Evolutionary conservation across 2,329 filamentous ascomycete genomes (phyloP).

Genomic region (Talaromyces sp.): DNA sequence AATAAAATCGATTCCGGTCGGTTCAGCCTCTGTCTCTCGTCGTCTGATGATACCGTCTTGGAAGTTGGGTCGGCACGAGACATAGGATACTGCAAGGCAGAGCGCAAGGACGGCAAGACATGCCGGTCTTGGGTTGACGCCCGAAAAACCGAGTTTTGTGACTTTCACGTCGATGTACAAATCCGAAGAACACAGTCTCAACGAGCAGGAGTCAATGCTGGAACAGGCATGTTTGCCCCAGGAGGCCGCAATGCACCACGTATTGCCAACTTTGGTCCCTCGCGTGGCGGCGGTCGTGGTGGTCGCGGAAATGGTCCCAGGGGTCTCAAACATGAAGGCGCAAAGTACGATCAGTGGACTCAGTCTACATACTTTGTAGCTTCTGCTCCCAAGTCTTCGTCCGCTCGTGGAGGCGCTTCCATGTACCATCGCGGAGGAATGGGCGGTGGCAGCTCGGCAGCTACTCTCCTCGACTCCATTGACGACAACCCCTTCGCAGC

Average conservation of each 20-base stretch:
- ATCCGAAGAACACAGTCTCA: slow-evolving; percentile 64
- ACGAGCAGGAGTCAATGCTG: slow-evolving; percentile 75
- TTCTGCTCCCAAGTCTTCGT: slow-evolving; percentile 22
- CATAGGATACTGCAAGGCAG: slow-evolving; percentile 78
- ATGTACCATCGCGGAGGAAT: slow-evolving; percentile 1
- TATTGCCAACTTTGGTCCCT: slow-evolving; percentile 31
- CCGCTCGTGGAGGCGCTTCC: neutral
- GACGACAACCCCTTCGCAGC: slow-evolving; percentile 39
- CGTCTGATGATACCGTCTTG: slow-evolving; percentile 80
- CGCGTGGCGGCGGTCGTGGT: slow-evolving; percentile 17
- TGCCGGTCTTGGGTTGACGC: slow-evolving; percentile 85
- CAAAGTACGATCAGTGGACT: slow-evolving; percentile 35
- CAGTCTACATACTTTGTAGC: slow-evolving; percentile 44
- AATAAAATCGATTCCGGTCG: slow-evolving; percentile 70
- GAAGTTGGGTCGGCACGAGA: slow-evolving; percentile 83
- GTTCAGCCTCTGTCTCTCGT: slow-evolving; percentile 81
- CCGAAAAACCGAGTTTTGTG: slow-evolving; percentile 83
- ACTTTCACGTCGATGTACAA: slow-evolving; percentile 82
- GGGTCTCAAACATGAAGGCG: slow-evolving; percentile 29
- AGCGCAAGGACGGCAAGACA: slow-evolving; percentile 75
- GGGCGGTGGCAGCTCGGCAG: slow-evolving; percentile 27
- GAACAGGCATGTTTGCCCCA: slow-evolving; percentile 48
- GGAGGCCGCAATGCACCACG: slow-evolving; percentile 36
- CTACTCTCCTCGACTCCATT: slow-evolving; percentile 35
- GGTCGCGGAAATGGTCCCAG: slow-evolving; percentile 8